phyloP scores from a whole-genome alignment of 129 eudicot species.

The Smallanthus sonchifolius region DNA sequence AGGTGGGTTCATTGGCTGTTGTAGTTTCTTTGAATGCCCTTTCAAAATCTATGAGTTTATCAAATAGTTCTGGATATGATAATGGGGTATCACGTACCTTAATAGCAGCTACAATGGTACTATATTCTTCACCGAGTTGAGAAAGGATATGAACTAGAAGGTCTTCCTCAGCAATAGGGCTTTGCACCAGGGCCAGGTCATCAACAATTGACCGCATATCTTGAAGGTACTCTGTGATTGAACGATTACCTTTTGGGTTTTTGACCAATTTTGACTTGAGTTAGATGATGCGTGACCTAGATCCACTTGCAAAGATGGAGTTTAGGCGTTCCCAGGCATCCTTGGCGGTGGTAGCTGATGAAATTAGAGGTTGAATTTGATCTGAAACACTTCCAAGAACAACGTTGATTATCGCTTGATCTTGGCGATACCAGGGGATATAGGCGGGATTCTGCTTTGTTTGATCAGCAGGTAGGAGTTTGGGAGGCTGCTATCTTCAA shows the following conservation, averaged over 20 bases:
- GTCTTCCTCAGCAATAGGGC: background rate
- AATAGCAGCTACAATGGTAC: background rate
- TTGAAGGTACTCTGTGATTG: background rate
- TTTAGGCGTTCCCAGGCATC: background rate
- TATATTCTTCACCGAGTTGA: too few relatives aligned
- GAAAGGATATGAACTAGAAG: background rate
- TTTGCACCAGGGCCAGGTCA: too few relatives aligned
- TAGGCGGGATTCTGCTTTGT: background rate
- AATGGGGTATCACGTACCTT: slow-evolving; percentile 3
- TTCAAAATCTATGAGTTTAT: too few relatives aligned
- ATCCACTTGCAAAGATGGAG: background rate
- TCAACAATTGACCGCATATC: background rate
- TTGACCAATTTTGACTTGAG: slow-evolving; percentile 1
- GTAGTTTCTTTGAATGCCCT: too few relatives aligned
- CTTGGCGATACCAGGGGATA: background rate
- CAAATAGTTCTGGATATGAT: background rate
- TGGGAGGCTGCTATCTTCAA: background rate
- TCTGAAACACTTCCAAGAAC: background rate
- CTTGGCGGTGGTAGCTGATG: background rate
- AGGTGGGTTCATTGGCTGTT: too few relatives aligned
- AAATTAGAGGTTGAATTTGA: background rate
- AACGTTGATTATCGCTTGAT: background rate
- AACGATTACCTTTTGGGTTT: slow-evolving; percentile 4
- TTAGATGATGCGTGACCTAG: background rate
- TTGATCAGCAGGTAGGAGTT: background rate